Evolutionary conservation across 176 grass and related monocot species (phyloP).

Genomic region (Zoysia japonica): DNA sequence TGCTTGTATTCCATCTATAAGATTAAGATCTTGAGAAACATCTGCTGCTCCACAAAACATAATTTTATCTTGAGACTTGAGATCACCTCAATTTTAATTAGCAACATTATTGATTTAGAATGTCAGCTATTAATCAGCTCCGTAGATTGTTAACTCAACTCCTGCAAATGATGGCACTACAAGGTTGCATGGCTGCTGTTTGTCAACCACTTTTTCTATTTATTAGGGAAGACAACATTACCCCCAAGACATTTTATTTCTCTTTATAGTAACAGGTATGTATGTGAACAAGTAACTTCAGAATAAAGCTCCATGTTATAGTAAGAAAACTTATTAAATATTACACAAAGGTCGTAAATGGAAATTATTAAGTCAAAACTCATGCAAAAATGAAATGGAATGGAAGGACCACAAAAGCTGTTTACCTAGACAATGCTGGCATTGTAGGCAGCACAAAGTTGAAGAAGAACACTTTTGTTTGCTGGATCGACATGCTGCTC

Average conservation of each 20-base stretch:
- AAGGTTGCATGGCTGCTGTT: neutral
- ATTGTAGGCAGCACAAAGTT: constrained; percentile 79
- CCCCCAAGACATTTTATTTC: neutral
- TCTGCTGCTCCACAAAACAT: neutral
- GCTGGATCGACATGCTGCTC: constrained; percentile 70
- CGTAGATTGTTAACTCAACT: too few species aligned
- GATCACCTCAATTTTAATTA: too few species aligned
- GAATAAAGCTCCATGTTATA: neutral
- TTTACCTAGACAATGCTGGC: constrained; percentile 86
- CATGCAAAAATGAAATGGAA: constrained; percentile 14
- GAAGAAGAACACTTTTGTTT: constrained; percentile 78
- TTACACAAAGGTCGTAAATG: neutral
- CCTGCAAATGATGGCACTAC: neutral
- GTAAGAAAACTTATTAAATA: neutral
- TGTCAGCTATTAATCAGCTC: neutral
- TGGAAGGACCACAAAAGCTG: constrained; percentile 1
- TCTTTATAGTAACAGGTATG: neutral
- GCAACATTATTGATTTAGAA: neutral
- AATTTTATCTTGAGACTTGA: neutral
- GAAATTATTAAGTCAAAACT: neutral
- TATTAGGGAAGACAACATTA: neutral
- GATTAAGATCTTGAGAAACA: neutral
- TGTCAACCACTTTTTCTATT: neutral
- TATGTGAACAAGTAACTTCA: neutral
- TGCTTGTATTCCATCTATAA: neutral